Base-by-base conservation (phyloP, 305 asterid genomes). In the Coffea humblotiana region DNA sequence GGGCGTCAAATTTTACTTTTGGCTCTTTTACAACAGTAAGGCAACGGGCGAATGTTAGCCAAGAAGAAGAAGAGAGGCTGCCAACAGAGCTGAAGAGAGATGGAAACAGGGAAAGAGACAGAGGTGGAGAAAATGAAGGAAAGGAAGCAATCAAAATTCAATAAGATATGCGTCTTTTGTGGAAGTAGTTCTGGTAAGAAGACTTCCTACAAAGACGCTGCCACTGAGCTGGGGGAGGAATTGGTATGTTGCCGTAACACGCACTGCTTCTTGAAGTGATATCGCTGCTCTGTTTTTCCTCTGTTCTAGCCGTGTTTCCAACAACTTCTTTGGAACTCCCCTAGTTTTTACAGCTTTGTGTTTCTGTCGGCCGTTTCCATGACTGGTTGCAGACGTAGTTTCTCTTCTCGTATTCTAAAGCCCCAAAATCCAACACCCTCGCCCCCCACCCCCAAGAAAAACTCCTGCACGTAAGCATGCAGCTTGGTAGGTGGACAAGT, bases 111-210 rank as follows among this genome's bases (percentile, higher is more conserved):
- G 47, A 77, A 27, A n/a, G 58, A 58, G 75, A 79, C 18, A 69
- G 81, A 79, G n/a, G 14, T 71, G 79, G 85, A 79, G 49, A 27
- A 68, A 25, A 75, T 66, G 45, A 77, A 79, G 23, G 66, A 60
- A 75, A 76, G 51, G 60, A 77, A 68, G 56, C 82, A 73, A 76
- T 82, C 89, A 77, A 88, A 84, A 81, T 88, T 88, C 80, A 88
- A 83, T 76, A 81, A 80, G 56, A 80, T 88, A 76, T 88, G 89
- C 79, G 91, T 86, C 16, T 88, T 86, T 47, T 86, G 91, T 84
- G 91, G 91, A 35, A 86, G 91, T 76, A 88, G 89, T 64, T 66
- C 82, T 16, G 91, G 91, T 18, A 88, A 86, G 75, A 88, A 72
- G 75, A 83, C 40, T 61, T 74, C 85, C 69, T 88, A 88, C 76